Conservation (phyloP, 805 yeast genomes). For the Metschnikowia arizonensis region DNA sequence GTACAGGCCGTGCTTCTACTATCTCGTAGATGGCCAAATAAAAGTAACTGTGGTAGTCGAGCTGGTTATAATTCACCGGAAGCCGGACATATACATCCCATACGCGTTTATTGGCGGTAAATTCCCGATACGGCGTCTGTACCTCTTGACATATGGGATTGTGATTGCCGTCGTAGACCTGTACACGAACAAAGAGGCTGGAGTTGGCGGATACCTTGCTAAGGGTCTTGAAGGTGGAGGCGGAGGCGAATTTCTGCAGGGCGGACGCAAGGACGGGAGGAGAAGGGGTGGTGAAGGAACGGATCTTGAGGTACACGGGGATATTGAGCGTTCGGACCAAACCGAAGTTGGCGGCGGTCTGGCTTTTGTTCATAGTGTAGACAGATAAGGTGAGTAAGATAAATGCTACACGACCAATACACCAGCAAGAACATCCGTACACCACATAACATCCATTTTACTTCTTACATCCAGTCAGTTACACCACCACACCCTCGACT, state of each 20-base stretch:
- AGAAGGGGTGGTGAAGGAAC: constrained; percentile 22
- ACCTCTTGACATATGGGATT: constrained; percentile 29
- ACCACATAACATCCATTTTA: no score
- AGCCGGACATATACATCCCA: constrained; percentile 75
- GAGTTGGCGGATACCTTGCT: constrained; percentile 32
- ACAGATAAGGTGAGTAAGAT: not conserved
- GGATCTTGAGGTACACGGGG: constrained; percentile 33
- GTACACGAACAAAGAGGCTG: constrained; percentile 31
- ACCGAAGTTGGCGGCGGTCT: constrained; percentile 33
- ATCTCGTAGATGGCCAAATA: constrained; percentile 67
- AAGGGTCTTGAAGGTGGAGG: constrained; percentile 31
- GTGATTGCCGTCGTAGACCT: constrained; percentile 30
- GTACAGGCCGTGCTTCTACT: constrained; percentile 45
- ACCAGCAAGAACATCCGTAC: no score
- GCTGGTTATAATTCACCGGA: constrained; percentile 67
- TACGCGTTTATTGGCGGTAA: constrained; percentile 35
- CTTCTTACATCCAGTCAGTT: no score
- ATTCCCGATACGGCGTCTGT: constrained; percentile 35
- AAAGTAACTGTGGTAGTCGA: constrained; percentile 60
- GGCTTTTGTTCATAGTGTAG: constrained; percentile 6
- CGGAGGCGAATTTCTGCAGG: constrained; percentile 35
- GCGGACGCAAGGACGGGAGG: constrained; percentile 10
- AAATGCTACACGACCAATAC: not conserved
- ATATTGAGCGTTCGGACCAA: constrained; percentile 34
- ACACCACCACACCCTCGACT: no score